Conservation (phyloP, 129 eudicot genomes). For the Chrysanthemum seticuspe region DNA sequence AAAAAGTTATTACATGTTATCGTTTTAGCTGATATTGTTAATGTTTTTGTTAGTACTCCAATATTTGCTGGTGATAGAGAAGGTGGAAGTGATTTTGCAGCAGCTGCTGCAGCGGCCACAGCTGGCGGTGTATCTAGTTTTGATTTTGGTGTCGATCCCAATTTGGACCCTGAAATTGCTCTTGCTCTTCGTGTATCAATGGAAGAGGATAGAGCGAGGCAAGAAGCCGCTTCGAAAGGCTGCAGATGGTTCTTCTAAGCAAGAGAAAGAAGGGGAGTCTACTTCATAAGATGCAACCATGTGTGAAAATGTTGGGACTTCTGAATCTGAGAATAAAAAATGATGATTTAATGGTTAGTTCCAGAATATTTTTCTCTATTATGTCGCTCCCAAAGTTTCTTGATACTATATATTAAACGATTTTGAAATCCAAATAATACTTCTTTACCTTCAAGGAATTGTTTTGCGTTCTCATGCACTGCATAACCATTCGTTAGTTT, state of each 20-base stretch:
- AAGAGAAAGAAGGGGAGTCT: neutral
- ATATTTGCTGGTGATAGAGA: too few species aligned
- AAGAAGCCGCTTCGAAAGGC: neutral
- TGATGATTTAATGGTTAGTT: neutral
- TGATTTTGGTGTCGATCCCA: neutral
- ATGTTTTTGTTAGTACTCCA: neutral
- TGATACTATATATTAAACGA: too few species aligned
- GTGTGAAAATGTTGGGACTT: neutral
- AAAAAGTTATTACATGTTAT: too few species aligned
- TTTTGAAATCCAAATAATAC: too few species aligned
- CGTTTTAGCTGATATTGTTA: too few species aligned
- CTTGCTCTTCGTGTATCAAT: neutral
- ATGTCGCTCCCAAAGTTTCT: too few species aligned
- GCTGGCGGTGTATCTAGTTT: neutral
- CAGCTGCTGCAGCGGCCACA: neutral
- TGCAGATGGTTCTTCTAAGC: neutral
- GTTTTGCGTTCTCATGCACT: too few species aligned
- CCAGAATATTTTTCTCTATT: neutral
- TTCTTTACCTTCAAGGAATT: too few species aligned
- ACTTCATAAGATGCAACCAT: neutral
- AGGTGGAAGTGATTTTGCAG: too few species aligned
- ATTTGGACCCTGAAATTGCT: neutral
- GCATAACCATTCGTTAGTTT: too few species aligned
- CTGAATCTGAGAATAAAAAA: neutral
- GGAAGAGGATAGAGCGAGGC: neutral